A percentile compares a stretch with the other conserved stretches of the same genome.
Evolutionary conservation across 2,329 filamentous ascomycete genomes (phyloP).

Genomic region (Pseudocercospora fuligena): DNA sequence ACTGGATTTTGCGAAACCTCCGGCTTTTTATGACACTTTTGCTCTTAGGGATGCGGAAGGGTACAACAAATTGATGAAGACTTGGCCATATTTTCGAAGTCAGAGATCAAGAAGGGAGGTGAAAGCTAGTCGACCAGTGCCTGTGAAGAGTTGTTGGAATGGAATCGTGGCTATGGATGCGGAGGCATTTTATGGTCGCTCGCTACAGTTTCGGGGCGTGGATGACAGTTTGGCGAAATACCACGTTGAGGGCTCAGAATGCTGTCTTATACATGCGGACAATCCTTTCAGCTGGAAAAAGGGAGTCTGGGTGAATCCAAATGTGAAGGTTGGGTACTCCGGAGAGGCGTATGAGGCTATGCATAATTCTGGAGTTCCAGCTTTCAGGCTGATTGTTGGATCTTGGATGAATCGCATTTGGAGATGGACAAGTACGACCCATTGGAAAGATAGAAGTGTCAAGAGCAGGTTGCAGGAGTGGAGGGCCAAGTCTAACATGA

Average conservation of each 20-base stretch:
- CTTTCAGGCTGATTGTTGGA: constrained; percentile 56
- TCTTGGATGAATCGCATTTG: constrained; percentile 63
- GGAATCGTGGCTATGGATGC: constrained; percentile 57
- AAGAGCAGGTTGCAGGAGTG: constrained; percentile 28
- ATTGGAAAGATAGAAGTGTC: constrained; percentile 38
- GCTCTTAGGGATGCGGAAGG: constrained; percentile 62
- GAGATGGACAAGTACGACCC: constrained; percentile 50
- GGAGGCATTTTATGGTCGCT: constrained; percentile 57
- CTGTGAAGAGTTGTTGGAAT: constrained; percentile 71
- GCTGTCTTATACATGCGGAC: constrained; percentile 76
- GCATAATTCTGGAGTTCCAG: constrained; percentile 35
- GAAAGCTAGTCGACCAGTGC: constrained; percentile 58
- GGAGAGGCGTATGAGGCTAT: constrained; percentile 57
- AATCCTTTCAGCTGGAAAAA: constrained; percentile 60
- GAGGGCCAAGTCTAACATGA: constrained; percentile 29
- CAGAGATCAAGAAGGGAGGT: constrained; percentile 59
- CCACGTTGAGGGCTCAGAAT: constrained; percentile 78
- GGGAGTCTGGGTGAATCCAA: constrained; percentile 72
- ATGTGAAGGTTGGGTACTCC: constrained; percentile 70
- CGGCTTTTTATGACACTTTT: constrained; percentile 66
- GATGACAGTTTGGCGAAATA: constrained; percentile 62
- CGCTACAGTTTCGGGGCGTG: constrained; percentile 67
- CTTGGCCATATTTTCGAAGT: constrained; percentile 65
- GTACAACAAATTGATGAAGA: constrained; percentile 56
- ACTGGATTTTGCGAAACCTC: constrained; percentile 62